Base-by-base conservation (phyloP, 805 yeast species). In the Cyberlindnera mrakii region DNA sequence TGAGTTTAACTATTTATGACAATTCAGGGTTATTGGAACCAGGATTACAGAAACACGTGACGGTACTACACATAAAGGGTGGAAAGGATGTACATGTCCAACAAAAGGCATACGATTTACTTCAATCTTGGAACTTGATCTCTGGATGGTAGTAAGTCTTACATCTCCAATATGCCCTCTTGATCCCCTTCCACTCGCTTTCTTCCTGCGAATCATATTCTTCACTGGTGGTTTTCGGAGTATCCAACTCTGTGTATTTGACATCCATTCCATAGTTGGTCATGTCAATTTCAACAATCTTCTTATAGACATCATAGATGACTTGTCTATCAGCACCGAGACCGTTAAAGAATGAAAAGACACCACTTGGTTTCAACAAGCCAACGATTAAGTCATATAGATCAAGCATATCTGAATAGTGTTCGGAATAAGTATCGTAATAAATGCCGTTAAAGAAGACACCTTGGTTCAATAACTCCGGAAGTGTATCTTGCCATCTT, bases 351-450 rank as follows among this genome's bases (percentile, higher is more conserved):
- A 89, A 90, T 5, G 96, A 87, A 50, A 90, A 89, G 1, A 79
- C 74, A 8, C 97, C 98, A 30, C 77, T 75, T 7, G 93, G 86
- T 59, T 84, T 83, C 51, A 90, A 65, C 39, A 90, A 66, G 0
- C 96, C 97, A 16, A 88, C 95, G 5, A 86, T 72, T 11, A 74
- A 58, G 63, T 91, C 96, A 58, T 83, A 87, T 23, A 91, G 68
- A 40, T 86, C 91, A 37, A 88, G 68, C 93, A 90, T 85, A 59
- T 90, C 96, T 47, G 71, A 71, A 62, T 91, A 90, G 59, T 87
- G 95, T 59, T 90, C 98, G 49, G 95, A 85, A 61, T 84, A 90
- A 0, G 98, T 91, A 60, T 90, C 98, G 59, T 85, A 90, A 63
- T 90, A 90, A 30, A 91, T 85, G 4, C 97, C 97, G 58, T 89